A percentile compares a stretch with the other conserved stretches of the same genome.
Evolutionary conservation across 75 land plant genomes (phyloP).

Genomic region (Sequoiadendron giganteum): DNA sequence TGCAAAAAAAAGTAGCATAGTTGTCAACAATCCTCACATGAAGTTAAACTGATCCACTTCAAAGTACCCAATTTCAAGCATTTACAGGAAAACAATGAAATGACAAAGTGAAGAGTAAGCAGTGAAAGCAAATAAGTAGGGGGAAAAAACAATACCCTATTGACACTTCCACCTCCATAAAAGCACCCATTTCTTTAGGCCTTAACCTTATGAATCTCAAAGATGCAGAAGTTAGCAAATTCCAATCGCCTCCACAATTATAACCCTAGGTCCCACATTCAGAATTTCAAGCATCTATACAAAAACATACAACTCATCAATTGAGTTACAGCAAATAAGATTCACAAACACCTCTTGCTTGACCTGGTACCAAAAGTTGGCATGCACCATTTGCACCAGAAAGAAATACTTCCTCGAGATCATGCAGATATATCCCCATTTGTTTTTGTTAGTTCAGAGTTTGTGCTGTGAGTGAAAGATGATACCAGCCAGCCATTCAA

Average conservation of each 20-base stretch:
- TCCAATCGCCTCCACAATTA: neutral
- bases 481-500: slow-evolving; percentile 69
- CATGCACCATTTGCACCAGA: neutral
- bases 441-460: neutral
- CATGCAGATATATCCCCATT: neutral
- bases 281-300: slow-evolving; percentile 2
- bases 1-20: neutral
- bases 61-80: neutral
- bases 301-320: neutral
- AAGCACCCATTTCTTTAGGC: neutral
- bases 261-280: neutral
- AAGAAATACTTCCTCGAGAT: neutral
- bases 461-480: slow-evolving; percentile 21
- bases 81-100: neutral
- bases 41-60: neutral
- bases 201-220: neutral
- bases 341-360: neutral
- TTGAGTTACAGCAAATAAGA: neutral
- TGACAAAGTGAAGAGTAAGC: neutral
- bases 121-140: neutral
- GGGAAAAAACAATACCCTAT: neutral
- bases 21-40: neutral
- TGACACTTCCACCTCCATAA: neutral
- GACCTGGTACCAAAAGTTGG: neutral
- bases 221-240: neutral